These are phyloP conservation scores for Penicillium steckii DNA, from an alignment of 495 filamentous ascomycete genomes.

Conservation along the genomic window DNA sequence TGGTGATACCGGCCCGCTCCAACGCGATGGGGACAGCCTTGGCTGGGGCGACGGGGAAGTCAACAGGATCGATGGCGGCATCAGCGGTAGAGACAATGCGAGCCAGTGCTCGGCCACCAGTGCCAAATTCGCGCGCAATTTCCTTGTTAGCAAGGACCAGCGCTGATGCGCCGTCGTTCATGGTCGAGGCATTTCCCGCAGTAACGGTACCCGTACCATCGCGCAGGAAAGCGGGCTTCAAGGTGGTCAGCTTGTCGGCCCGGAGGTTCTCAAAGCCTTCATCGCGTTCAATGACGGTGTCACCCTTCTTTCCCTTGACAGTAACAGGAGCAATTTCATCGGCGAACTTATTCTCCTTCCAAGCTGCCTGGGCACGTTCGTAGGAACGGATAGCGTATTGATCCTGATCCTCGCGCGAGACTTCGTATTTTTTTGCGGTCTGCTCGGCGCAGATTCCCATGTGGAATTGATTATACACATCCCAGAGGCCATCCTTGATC, in stretches of 20 bases:
- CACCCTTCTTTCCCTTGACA: constrained; percentile 79
- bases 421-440: constrained; percentile 81
- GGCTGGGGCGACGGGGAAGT: constrained; percentile 92
- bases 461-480: constrained; percentile 94
- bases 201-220: constrained; percentile 88
- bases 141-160: constrained; percentile 78
- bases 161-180: constrained; percentile 95
- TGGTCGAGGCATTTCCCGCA: constrained; percentile 85
- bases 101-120: constrained; percentile 72
- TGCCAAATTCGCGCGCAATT: constrained; percentile 72
- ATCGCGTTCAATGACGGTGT: constrained; percentile 72
- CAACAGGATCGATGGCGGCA: constrained; percentile 88
- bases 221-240: constrained; percentile 88
- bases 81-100: constrained; percentile 84
- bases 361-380: constrained; percentile 84
- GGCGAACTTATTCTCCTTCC: constrained; percentile 72
- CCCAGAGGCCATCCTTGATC: constrained; percentile 93
- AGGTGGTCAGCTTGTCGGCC: constrained; percentile 74
- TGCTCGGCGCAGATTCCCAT: constrained; percentile 99
- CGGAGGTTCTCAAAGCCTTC: constrained; percentile 87
- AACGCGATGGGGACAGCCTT: constrained; percentile 92
- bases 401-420: constrained; percentile 84
- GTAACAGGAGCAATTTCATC: constrained; percentile 88
- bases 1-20: constrained; percentile 80
- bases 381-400: constrained; percentile 87